Conservation (phyloP, 1,284 basidiomycete species). For the Rhodotorula sp. region DNA sequence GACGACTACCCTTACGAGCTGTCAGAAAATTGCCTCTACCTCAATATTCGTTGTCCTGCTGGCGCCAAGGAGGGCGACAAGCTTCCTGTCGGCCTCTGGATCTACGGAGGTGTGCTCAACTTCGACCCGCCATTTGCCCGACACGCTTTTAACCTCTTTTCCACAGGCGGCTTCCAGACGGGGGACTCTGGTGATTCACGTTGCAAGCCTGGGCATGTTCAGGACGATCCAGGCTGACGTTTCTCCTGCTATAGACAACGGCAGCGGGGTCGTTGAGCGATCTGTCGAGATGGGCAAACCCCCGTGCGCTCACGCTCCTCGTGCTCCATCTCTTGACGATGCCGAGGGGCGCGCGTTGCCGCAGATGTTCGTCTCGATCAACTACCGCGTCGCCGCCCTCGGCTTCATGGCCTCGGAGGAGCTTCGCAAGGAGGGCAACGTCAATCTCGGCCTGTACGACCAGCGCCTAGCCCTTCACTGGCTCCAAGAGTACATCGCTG, state of each 20-base stretch:
- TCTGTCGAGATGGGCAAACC: conserved; percentile 35
- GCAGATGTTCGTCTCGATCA: conserved; percentile 42
- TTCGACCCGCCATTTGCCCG: not conserved
- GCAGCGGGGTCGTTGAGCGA: conserved; percentile 25
- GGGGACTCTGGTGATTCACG: conserved; percentile 15
- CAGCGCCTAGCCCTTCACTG: conserved; percentile 31
- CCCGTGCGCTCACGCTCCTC: conserved; percentile 1
- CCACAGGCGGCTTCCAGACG: conserved; percentile 21
- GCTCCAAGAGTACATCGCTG: conserved; percentile 60
- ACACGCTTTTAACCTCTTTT: not conserved
- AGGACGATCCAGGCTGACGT: not conserved
- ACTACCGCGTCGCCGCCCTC: conserved; percentile 53
- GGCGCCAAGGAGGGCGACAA: conserved; percentile 50
- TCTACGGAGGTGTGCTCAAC: conserved; percentile 34
- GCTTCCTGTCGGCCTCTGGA: conserved; percentile 59
- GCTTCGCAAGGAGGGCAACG: conserved; percentile 11
- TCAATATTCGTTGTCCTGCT: conserved; percentile 57
- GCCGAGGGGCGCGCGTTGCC: not conserved
- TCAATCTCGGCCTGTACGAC: conserved; percentile 28
- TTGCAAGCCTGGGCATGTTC: not conserved
- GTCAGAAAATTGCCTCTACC: conserved; percentile 54
- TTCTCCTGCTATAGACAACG: conserved; percentile 44
- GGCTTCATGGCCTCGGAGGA: conserved; percentile 57
- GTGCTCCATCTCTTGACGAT: too few species aligned
- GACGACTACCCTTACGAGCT: conserved; percentile 21